phyloP scores from a whole-genome alignment of 2,329 filamentous ascomycete species.

The Pyricularia pennisetigena region DNA sequence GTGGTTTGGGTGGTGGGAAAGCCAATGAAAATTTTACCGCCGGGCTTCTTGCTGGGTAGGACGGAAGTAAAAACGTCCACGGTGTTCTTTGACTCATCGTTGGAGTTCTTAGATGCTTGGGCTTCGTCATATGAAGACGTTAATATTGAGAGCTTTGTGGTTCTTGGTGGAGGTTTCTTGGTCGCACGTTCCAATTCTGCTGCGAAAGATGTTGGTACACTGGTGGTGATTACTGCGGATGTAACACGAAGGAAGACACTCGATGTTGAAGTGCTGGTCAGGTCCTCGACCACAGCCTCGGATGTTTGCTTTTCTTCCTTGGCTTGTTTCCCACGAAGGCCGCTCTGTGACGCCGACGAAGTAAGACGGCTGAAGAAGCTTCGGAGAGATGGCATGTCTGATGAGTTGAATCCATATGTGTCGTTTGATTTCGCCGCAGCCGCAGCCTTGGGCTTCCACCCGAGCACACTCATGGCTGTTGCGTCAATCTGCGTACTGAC shows the following conservation, averaged over 20 bases:
- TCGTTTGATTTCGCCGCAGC: slow-evolving; percentile 33
- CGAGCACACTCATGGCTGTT: slow-evolving; percentile 76
- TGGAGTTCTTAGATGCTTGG: slow-evolving; percentile 51
- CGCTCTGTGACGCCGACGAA: slow-evolving; percentile 38
- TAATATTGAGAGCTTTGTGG: slow-evolving; percentile 75
- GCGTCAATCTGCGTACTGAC: slow-evolving; percentile 91
- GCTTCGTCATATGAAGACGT: slow-evolving; percentile 86
- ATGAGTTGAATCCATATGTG: slow-evolving; percentile 35
- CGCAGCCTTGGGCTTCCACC: slow-evolving; percentile 59
- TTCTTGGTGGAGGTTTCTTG: slow-evolving; percentile 90
- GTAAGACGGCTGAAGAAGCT: slow-evolving; percentile 77
- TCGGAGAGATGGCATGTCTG: slow-evolving; percentile 51
- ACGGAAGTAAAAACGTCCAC: slow-evolving; percentile 85
- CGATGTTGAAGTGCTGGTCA: slow-evolving; percentile 60
- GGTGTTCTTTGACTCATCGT: slow-evolving; percentile 25
- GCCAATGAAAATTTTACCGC: slow-evolving; percentile 88
- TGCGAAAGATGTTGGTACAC: slow-evolving; percentile 61
- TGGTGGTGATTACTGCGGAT: slow-evolving; percentile 72
- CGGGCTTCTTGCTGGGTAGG: slow-evolving; percentile 70
- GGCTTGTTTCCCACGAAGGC: slow-evolving; percentile 42
- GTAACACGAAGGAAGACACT: slow-evolving; percentile 86
- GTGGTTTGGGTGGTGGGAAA: slow-evolving; percentile 98
- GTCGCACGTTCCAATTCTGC: slow-evolving; percentile 89
- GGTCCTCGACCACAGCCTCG: slow-evolving; percentile 56
- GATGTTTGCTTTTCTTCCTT: slow-evolving; percentile 55